Percentiles rank a stretch among this genome's conserved stretches.
Conservation (phyloP, 352 stramenopile genomes). For the Phytophthora foliorum region DNA sequence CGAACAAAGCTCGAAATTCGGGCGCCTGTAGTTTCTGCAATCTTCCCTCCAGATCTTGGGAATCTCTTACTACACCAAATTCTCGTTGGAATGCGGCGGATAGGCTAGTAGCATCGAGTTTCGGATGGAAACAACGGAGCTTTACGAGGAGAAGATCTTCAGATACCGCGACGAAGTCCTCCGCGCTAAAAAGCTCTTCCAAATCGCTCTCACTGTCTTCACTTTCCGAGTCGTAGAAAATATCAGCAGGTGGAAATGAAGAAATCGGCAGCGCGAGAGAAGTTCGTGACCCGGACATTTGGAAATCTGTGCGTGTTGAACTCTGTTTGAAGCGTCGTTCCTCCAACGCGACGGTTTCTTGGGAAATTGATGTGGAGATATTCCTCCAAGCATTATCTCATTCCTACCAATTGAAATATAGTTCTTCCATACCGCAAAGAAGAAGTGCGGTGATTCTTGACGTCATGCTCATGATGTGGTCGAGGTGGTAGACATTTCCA, state of each 20-base stretch:
- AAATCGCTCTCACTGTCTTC: slow-evolving; percentile 42
- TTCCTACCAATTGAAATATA: too few relatives aligned
- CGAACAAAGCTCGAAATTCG: slow-evolving; percentile 51
- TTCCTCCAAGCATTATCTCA: neutral
- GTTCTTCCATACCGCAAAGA: neutral
- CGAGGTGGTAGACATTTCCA: neutral
- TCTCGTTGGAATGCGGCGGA: slow-evolving; percentile 52
- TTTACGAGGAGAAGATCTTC: slow-evolving; percentile 77
- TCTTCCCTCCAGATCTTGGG: slow-evolving; percentile 50
- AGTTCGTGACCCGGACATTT: slow-evolving; percentile 16
- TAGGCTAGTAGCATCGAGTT: slow-evolving; percentile 48
- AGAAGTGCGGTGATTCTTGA: neutral
- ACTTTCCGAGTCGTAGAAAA: slow-evolving; percentile 42
- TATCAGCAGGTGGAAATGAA: slow-evolving; percentile 40
- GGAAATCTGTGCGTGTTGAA: neutral
- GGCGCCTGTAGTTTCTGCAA: slow-evolving; percentile 52
- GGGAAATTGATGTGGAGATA: neutral
- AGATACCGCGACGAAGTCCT: slow-evolving; percentile 54
- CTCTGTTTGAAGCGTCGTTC: slow-evolving; percentile 15
- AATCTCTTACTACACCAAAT: slow-evolving; percentile 45
- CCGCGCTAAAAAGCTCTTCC: slow-evolving; percentile 48
- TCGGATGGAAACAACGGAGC: slow-evolving; percentile 65
- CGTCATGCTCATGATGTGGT: neutral
- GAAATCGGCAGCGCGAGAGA: slow-evolving; percentile 36
- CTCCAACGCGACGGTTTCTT: slow-evolving; percentile 7